Evolutionary conservation across 768 basidiomycete genomes (phyloP).

Genomic region (Leccinum sublutescens): DNA sequence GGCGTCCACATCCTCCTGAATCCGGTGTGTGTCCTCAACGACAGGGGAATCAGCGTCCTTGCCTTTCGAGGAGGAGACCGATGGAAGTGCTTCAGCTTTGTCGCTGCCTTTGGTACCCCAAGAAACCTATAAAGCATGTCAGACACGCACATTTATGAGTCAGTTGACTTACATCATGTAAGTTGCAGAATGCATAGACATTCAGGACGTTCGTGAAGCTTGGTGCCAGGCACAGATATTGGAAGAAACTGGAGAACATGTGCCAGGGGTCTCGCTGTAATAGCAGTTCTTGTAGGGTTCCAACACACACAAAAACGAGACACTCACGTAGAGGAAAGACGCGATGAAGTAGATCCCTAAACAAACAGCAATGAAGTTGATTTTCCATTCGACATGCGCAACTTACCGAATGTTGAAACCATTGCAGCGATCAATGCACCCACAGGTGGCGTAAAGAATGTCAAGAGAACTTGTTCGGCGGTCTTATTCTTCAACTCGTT

Average conservation of each 20-base stretch:
- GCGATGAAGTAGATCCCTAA: slow-evolving; percentile 77
- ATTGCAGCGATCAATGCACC: slow-evolving; percentile 85
- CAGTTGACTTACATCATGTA: slow-evolving; percentile 68
- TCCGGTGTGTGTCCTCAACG: slow-evolving; percentile 81
- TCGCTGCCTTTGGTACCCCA: slow-evolving; percentile 97
- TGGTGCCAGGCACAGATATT: slow-evolving; percentile 86
- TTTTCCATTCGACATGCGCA: neutral
- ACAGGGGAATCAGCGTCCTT: slow-evolving; percentile 73
- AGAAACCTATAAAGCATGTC: slow-evolving; percentile 51
- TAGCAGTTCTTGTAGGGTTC: slow-evolving; percentile 5
- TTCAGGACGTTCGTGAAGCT: slow-evolving; percentile 95
- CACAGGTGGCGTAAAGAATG: slow-evolving; percentile 73
- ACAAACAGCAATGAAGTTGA: slow-evolving; percentile 9
- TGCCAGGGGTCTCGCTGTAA: slow-evolving; percentile 93
- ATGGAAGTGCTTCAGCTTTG: slow-evolving; percentile 89
- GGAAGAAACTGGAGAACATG: slow-evolving; percentile 91
- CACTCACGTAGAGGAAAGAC: slow-evolving; percentile 80
- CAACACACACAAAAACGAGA: neutral
- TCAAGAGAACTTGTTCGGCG: slow-evolving; percentile 45
- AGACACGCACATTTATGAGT: neutral
- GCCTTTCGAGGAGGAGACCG: slow-evolving; percentile 80
- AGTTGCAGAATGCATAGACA: slow-evolving; percentile 96
- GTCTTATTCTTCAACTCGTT: slow-evolving; percentile 47
- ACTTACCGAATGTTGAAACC: slow-evolving; percentile 79
- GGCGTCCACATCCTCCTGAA: slow-evolving; percentile 86